These are phyloP conservation scores for Aspergillus transmontanensis DNA, from an alignment of 2,329 filamentous ascomycete species.

Conservation along the genomic window DNA sequence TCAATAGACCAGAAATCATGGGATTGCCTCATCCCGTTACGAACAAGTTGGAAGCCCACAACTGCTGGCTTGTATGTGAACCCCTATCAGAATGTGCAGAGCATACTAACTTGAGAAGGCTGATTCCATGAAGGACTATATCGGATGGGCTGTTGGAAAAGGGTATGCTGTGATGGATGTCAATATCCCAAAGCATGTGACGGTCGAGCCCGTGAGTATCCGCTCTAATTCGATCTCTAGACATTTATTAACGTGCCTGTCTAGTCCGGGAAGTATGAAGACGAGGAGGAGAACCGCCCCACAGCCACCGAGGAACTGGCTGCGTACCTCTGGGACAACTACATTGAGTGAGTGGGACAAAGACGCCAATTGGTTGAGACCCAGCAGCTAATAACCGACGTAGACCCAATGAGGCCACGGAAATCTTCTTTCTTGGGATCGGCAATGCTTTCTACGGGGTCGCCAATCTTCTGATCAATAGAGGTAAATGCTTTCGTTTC, in stretches of 20 bases:
- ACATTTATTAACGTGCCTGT: slow-evolving; percentile 21
- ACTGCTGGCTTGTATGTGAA: slow-evolving; percentile 78
- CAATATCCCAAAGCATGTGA: slow-evolving; percentile 80
- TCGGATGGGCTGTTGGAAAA: slow-evolving; percentile 78
- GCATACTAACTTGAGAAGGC: slow-evolving; percentile 58
- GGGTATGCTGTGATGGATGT: slow-evolving; percentile 86
- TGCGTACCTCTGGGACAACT: slow-evolving; percentile 94
- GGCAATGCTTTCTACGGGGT: slow-evolving; percentile 87
- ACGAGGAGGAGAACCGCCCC: slow-evolving; percentile 54
- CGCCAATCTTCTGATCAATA: slow-evolving; percentile 75
- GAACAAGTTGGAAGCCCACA: slow-evolving; percentile 76
- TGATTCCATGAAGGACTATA: slow-evolving; percentile 77
- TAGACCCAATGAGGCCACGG: slow-evolving; percentile 65
- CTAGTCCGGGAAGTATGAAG: slow-evolving; percentile 45
- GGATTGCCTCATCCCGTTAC: slow-evolving; percentile 70
- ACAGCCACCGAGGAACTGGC: slow-evolving; percentile 68
- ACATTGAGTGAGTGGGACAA: slow-evolving; percentile 67
- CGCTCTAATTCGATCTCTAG: neutral
- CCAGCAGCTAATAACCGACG: slow-evolving; percentile 6
- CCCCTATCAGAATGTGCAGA: slow-evolving; percentile 16
- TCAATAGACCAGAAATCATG: slow-evolving; percentile 66
- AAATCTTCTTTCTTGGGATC: slow-evolving; percentile 83
- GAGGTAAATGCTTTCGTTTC: slow-evolving; percentile 55
- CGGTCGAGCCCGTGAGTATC: slow-evolving; percentile 60
- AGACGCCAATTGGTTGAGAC: neutral